Base-by-base conservation (phyloP, 2,329 filamentous ascomycete species). In the Fusarium stilboides region DNA sequence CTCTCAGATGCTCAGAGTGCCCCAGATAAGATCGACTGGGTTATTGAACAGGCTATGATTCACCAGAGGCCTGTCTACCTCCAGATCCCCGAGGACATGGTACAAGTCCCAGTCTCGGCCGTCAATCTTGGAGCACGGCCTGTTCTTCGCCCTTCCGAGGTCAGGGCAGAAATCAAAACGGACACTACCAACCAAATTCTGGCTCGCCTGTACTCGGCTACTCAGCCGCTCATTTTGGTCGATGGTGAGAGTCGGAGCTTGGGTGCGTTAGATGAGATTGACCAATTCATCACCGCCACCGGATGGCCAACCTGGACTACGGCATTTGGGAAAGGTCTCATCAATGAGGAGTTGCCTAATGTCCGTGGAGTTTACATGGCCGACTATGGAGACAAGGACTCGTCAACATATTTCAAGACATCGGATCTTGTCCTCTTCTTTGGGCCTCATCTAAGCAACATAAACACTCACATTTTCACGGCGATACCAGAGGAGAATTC, bases 11-110 rank as follows among this genome's bases (percentile, higher is more conserved):
- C 20, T 2, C 28, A 33, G 15, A 49, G 24, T 2, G 60, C 60
- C 1, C 19, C 60, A 3, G 60, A 39, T 3, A 57, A 37, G 5
- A 49, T 63, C 8, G 58, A 63, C 19, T 63, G 60, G 60, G 15
- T 63, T 2, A 63, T 63, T 15, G 58, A 63, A 3, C 60, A 63
- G 4, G 58, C 58, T 0, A 28, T 63, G 26, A 12, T 63, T 0
- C 20, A 57, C 9, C 60, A 63, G 20, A 39, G 60, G 4, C 60
- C 60, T 2, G 60, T 63, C 0, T 63, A 63, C 34, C 37, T 63
- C 20, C 60, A 63, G 9, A 57, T 63, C 5, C 50, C 60, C 3
- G 58, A 63, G 7, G 60, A 63, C 8, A 33, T 63, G 37, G 60
- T 63, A 17, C 37, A 42, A 4, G 22, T 63, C 17, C 24, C 28